Evolutionary conservation across 2,329 filamentous ascomycete genomes (phyloP).

Genomic region (Epichloe baconii): DNA sequence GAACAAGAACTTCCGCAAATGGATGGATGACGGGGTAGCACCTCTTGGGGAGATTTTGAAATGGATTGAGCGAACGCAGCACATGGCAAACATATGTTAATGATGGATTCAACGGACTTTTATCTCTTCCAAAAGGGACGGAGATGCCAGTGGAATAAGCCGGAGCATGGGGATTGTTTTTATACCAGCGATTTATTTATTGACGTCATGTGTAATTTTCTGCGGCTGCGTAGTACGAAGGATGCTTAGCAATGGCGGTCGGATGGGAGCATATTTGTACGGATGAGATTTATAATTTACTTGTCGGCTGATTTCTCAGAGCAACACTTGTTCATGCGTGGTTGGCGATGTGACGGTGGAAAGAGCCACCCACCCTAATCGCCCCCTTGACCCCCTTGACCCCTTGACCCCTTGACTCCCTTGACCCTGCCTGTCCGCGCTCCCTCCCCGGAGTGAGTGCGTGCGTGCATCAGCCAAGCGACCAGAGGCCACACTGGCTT

Average conservation of each 20-base stretch:
- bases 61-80: not conserved
- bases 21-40: slow-evolving; percentile 35
- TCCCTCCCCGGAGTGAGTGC: too few species aligned
- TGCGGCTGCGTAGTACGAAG: not conserved
- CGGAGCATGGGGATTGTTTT: slow-evolving; percentile 4
- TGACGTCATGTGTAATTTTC: not conserved
- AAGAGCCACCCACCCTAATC: too few species aligned
- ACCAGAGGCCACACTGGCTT: too few species aligned
- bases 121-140: not conserved
- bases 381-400: too few species aligned
- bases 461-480: too few species aligned
- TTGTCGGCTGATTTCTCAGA: not conserved
- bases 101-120: not conserved
- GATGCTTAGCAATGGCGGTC: not conserved
- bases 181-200: slow-evolving; percentile 3
- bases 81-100: too few species aligned
- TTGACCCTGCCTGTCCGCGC: too few species aligned
- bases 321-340: not conserved
- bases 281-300: not conserved
- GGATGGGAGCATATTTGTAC: not conserved
- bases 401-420: too few species aligned
- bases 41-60: slow-evolving; percentile 12
- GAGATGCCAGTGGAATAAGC: not conserved
- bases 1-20: slow-evolving; percentile 50
- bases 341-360: not conserved